Percentiles rank a stretch among this genome's conserved stretches.
These are phyloP conservation scores for Microcos paniculata DNA, from an alignment of 345 rosid genomes.

Conservation along the genomic window DNA sequence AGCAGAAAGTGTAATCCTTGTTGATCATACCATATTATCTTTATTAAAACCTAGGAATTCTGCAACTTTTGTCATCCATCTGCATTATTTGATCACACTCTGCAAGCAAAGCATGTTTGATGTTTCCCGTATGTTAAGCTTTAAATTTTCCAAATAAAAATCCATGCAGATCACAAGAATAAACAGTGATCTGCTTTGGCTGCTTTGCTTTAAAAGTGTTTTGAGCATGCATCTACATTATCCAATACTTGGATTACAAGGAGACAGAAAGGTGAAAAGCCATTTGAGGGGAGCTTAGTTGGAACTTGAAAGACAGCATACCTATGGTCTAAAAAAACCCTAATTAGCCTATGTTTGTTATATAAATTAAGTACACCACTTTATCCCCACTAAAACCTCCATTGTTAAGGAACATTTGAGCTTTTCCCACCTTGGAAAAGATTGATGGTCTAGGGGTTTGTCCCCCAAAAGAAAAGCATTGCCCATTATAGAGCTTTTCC, in stretches of 20 bases:
- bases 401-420: background rate
- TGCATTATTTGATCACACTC: slow-evolving; percentile 8
- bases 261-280: slow-evolving; percentile 30
- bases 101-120: slow-evolving; percentile 5
- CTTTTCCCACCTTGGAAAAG: slow-evolving; percentile 6
- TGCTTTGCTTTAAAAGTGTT: slow-evolving; percentile 2
- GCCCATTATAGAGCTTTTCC: background rate
- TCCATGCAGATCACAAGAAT: background rate
- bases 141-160: background rate
- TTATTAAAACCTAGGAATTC: slow-evolving; percentile 7
- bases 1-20: background rate
- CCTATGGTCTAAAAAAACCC: background rate
- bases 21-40: background rate
- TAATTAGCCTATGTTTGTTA: background rate
- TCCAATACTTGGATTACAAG: slow-evolving; percentile 19
- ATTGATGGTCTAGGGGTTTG: background rate
- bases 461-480: slow-evolving; percentile 10
- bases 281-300: slow-evolving; percentile 35
- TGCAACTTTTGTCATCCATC: slow-evolving; percentile 11
- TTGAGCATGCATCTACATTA: background rate
- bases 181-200: background rate
- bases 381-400: background rate
- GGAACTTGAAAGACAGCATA: slow-evolving; percentile 20
- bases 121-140: background rate
- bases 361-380: too few relatives aligned